These are phyloP conservation scores for Fonsecaea monophora DNA, from an alignment of 2,329 filamentous ascomycete genomes.

Conservation along the genomic window DNA sequence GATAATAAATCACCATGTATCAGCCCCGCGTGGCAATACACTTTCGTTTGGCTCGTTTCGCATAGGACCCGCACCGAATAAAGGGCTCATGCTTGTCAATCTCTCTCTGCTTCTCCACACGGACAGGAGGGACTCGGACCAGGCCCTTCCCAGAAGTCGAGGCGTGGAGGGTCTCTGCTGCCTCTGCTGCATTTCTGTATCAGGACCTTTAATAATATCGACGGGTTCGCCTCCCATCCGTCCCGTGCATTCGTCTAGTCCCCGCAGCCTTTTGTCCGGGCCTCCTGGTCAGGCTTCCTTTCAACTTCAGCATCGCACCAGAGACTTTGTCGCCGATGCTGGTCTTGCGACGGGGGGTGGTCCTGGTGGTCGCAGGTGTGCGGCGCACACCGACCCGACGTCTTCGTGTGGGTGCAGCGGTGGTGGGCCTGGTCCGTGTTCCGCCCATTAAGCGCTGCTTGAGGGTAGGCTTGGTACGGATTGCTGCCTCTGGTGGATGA, in stretches of 20 bases:
- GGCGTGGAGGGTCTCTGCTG: neutral
- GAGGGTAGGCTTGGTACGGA: constrained; percentile 56
- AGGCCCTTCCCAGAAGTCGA: constrained; percentile 7
- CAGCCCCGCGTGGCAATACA: neutral
- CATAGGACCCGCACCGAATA: constrained; percentile 17
- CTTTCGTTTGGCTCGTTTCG: neutral
- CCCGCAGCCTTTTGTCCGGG: constrained; percentile 79
- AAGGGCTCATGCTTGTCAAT: constrained; percentile 21
- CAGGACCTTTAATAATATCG: constrained; percentile 39
- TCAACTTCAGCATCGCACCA: constrained; percentile 75
- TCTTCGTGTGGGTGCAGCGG: constrained; percentile 44
- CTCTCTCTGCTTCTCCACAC: constrained; percentile 31
- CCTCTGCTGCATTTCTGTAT: neutral
- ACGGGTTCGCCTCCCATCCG: constrained; percentile 65
- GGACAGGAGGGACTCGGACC: constrained; percentile 28
- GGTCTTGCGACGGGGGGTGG: constrained; percentile 68
- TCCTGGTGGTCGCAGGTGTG: constrained; percentile 18
- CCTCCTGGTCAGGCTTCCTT: constrained; percentile 70
- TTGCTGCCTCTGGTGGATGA: constrained; percentile 20
- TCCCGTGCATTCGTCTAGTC: constrained; percentile 75
- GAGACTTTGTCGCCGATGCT: constrained; percentile 78
- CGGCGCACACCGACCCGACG: constrained; percentile 25
- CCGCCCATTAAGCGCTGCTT: constrained; percentile 60
- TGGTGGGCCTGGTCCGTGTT: constrained; percentile 50
- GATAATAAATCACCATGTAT: neutral